A percentile compares a stretch with the other conserved stretches of the same genome.
phyloP scores from a whole-genome alignment of 1,139 yeast species.

The Kazachstania sp. region DNA sequence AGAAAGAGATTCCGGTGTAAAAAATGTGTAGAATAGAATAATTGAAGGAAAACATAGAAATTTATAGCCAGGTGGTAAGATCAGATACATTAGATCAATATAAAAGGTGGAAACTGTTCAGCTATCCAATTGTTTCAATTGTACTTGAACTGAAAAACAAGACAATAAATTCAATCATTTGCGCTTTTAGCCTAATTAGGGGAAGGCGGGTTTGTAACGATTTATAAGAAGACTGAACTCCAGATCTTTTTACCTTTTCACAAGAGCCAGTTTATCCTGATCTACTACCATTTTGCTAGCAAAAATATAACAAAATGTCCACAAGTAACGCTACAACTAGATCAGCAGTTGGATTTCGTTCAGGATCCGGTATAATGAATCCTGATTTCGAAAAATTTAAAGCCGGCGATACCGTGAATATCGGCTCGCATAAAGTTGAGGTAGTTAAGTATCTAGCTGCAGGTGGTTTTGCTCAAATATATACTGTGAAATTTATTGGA shows the following conservation, averaged over 20 bases:
- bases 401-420: constrained; percentile 52
- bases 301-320: constrained; percentile 3
- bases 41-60: not conserved
- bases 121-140: too few species aligned
- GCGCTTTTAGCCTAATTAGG: too few species aligned
- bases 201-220: too few species aligned
- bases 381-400: constrained; percentile 14
- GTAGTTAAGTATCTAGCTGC: constrained; percentile 55
- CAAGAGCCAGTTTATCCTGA: too few species aligned
- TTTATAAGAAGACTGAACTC: too few species aligned
- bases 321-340: constrained; percentile 7
- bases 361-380: constrained; percentile 4
- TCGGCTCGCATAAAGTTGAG: constrained; percentile 56
- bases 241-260: too few species aligned
- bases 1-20: not conserved
- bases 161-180: too few species aligned
- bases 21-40: not conserved
- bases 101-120: too few species aligned
- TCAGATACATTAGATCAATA: too few species aligned
- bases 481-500: constrained; percentile 40
- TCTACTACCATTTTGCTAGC: not conserved
- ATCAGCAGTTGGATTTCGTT: constrained; percentile 4
- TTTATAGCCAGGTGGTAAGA: too few species aligned
- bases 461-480: constrained; percentile 75
- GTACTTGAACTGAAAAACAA: too few species aligned